Base-by-base conservation (phyloP, 805 yeast species). In the Isabelozyma gotoi region DNA sequence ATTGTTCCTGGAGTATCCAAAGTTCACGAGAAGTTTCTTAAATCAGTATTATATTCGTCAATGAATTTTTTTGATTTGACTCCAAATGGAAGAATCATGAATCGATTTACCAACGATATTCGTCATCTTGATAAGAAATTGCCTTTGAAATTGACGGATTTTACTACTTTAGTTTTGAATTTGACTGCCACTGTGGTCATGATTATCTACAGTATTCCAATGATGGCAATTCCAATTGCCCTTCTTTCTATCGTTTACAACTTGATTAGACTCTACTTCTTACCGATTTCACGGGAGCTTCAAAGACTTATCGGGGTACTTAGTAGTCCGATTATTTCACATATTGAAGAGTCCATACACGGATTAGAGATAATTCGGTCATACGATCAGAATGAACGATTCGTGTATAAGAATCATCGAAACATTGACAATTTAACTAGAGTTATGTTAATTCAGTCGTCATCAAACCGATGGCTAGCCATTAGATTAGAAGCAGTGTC, bases 1-100 rank as follows among this genome's bases (percentile, higher is more conserved):
- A 50, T 54, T 2, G 47, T 54, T 37, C 49, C 52, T 31, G 59
- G 61, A 8, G 54, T 63, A 4, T 46, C 32, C 15, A 45, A 46
- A 27, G 54, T 62, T 37, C 67, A 62, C 37, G 59, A 58, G 38
- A 50, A 48, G 18, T 57, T 62, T 63, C 60, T 59, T 8, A 39
- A 48, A 10, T 48, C 58, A 10, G 56, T 62, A 2, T 52, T 62
- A 46, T 47, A 57, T 29, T 53, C 64, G 1, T 65, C 67, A 2
- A 60, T 62, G 65, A 49, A 57, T 1, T 62, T 58, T 45, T 62
- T 62, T 35, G 67, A 62, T 39, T 58, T 59, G 16, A 60, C 64
- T 1, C 66, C 67, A 3, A 50, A 59, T 29, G 67, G 65, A 2
- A 39, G 67, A 41, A 57, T 62, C 16, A 49, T 62, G 57, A 62